Conservation (phyloP, 2,329 filamentous ascomycete species). For the Calonectria hongkongensis region DNA sequence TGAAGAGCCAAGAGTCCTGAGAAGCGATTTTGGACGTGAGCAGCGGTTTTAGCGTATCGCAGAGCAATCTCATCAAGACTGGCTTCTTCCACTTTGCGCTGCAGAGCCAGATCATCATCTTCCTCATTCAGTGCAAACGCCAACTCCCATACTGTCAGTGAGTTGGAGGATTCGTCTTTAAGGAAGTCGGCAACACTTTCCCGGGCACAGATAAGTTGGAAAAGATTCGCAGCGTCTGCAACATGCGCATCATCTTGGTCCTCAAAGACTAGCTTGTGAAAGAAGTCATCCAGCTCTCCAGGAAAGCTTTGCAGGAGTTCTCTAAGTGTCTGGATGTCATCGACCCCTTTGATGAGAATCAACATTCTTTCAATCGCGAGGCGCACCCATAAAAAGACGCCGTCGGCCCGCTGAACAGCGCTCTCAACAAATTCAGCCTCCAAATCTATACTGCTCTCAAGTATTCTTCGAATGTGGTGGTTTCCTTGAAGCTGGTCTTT, state of each 20-base stretch:
- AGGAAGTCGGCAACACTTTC: slow-evolving; percentile 59
- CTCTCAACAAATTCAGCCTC: slow-evolving; percentile 38
- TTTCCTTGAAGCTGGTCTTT: slow-evolving; percentile 47
- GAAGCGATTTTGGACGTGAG: slow-evolving; percentile 47
- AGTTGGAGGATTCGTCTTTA: slow-evolving; percentile 56
- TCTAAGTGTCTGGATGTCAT: slow-evolving; percentile 31
- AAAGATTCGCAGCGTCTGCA: slow-evolving; percentile 52
- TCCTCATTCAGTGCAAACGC: slow-evolving; percentile 53
- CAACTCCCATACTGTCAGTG: slow-evolving; percentile 59
- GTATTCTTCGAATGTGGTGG: slow-evolving; percentile 34
- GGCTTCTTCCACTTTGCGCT: slow-evolving; percentile 48
- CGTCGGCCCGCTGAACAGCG: slow-evolving; percentile 53
- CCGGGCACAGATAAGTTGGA: slow-evolving; percentile 56
- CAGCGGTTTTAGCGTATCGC: slow-evolving; percentile 45
- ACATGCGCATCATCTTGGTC: slow-evolving; percentile 48
- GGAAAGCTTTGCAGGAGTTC: slow-evolving; percentile 47
- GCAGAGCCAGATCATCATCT: slow-evolving; percentile 47
- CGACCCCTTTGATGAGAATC: slow-evolving; percentile 34
- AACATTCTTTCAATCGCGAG: slow-evolving; percentile 57
- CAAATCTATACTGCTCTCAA: slow-evolving; percentile 35
- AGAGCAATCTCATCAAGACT: slow-evolving; percentile 41
- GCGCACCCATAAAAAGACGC: slow-evolving; percentile 60
- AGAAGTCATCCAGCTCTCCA: slow-evolving; percentile 55
- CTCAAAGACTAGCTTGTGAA: slow-evolving; percentile 56
- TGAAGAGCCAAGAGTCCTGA: slow-evolving; percentile 55